Percentiles rank a stretch among this genome's conserved stretches.
Conservation (phyloP, 306 rosid species). For the Astragalus glycyphyllos region DNA sequence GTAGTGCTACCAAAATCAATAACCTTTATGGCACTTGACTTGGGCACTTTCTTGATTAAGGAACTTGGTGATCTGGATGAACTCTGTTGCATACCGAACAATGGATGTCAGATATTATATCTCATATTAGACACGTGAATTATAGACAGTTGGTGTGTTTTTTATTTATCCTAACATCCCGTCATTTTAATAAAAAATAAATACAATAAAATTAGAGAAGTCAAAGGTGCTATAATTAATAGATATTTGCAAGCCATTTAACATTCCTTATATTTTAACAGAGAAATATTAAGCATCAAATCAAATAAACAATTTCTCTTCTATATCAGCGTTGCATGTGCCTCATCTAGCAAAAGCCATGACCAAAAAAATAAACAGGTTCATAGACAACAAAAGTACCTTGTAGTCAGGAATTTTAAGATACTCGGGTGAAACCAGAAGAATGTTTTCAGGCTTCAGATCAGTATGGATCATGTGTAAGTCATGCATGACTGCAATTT, state of each 20-base stretch:
- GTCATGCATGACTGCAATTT: slow-evolving; percentile 92
- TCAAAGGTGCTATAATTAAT: slow-evolving; percentile 2
- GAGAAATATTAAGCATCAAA: neutral
- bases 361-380: slow-evolving; percentile 8
- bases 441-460: slow-evolving; percentile 93
- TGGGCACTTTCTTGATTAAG: slow-evolving; percentile 82
- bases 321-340: neutral
- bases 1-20: slow-evolving; percentile 99
- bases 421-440: slow-evolving; percentile 74
- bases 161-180: slow-evolving; percentile 1
- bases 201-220: neutral
- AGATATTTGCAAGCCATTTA: neutral
- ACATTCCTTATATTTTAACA: neutral
- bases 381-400: slow-evolving; percentile 40
- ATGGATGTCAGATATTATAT: neutral
- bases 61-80: slow-evolving; percentile 80
- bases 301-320: neutral
- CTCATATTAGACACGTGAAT: neutral
- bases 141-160: neutral
- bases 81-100: slow-evolving; percentile 52
- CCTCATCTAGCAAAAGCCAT: neutral
- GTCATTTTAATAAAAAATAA: neutral
- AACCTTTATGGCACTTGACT: slow-evolving; percentile 90
- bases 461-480: slow-evolving; percentile 85
- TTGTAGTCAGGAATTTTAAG: slow-evolving; percentile 78